Base-by-base conservation (phyloP, 495 filamentous ascomycete genomes). In the Barbatosphaeria neglecta region DNA sequence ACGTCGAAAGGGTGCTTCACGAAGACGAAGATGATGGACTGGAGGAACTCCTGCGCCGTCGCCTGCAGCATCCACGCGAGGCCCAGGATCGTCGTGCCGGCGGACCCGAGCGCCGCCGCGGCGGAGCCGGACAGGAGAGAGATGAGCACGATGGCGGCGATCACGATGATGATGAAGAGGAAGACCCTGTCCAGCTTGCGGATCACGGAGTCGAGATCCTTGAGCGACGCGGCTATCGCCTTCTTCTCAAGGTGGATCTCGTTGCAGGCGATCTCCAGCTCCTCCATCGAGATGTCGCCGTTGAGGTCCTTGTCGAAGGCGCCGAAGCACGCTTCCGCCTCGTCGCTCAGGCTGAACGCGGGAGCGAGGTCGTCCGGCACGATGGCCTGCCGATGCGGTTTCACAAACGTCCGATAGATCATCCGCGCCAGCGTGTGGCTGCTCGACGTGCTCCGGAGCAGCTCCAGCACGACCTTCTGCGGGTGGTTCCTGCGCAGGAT, bases 1-100 rank as follows among this genome's bases (percentile, higher is more conserved):
- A 96, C 92, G 61, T 97, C 92, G 54, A 96, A 97, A 4, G 90
- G 90, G 61, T 97, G 90, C 69, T 97, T 97, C 58, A 97, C 85
- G 54, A 97, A 95, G 49, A 97, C 90, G 56, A 97, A 97, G 51
- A 95, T 83, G 52, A 90, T 74, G 2, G 87, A 93, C 57, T 93
- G 70, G 1, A 96, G 74, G 51, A 96, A 95, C 54, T 96, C 92
- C 58, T 95, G 89, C 0, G 90, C 90, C 0, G 92, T 97, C 2
- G 84, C 83, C 28, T 86, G 83, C 56, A 97, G 85, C 22, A 96
- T 68, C 90, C 92, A 97, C 1, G 87, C 89, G 8, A 96, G 72
- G 8, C 87, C 92, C 5, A 96, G 74, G 19, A 95, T 75, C 13
- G 81, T 75, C 6, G 86, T 88, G n/a, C 90, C 88, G 13, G 84